These are phyloP conservation scores for Senna tora DNA, from an alignment of 306 rosid genomes.

Conservation along the genomic window DNA sequence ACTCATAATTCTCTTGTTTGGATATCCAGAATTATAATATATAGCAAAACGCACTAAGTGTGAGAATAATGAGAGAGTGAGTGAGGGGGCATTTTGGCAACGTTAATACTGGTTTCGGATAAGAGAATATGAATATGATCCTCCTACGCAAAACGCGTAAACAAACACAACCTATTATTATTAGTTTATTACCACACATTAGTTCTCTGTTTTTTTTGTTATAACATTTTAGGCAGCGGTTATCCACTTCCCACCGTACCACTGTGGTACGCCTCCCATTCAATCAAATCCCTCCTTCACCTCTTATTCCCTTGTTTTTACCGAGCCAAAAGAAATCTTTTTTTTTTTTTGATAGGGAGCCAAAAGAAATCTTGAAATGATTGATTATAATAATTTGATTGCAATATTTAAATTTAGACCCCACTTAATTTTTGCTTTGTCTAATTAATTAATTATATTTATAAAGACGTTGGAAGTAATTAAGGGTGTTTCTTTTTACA, in stretches of 20 bases:
- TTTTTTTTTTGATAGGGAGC: no score
- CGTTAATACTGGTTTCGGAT: not conserved
- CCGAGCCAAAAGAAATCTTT: no score
- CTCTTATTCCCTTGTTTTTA: no score
- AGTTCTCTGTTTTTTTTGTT: no score
- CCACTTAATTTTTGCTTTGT: no score
- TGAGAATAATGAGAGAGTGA: not conserved
- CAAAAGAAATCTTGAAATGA: no score
- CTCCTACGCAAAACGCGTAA: not conserved
- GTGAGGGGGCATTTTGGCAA: not conserved
- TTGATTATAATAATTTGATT: no score
- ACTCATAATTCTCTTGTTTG: not conserved
- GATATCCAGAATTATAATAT: not conserved
- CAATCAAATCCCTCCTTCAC: not conserved
- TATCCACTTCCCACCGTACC: not conserved
- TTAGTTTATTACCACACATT: no score
- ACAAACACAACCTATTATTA: not conserved
- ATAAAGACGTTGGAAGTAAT: not conserved
- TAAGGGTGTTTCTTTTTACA: not conserved
- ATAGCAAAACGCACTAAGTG: not conserved
- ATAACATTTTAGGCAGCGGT: no score
- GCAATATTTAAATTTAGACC: no score
- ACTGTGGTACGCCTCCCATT: not conserved
- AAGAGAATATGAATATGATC: not conserved
- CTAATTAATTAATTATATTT: no score